These are phyloP conservation scores for Coemansia sp. DNA, from an alignment of 192 early-diverging fungal species.

Conservation along the genomic window DNA sequence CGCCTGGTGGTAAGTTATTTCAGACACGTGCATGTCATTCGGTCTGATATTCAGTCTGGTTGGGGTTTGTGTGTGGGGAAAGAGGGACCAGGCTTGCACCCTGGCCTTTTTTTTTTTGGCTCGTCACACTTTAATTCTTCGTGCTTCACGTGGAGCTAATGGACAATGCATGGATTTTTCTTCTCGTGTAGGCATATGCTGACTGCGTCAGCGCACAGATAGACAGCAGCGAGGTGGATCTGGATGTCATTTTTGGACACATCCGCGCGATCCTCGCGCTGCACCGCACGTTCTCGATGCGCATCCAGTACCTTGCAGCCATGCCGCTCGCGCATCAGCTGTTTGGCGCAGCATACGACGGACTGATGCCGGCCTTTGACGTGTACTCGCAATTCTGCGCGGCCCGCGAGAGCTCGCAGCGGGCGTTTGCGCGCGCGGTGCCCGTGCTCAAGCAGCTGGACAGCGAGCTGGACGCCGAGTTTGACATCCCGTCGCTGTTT, in stretches of 20 bases:
- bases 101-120: too few relatives aligned
- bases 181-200: conserved; percentile 21
- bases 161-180: background rate
- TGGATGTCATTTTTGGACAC: conserved; percentile 20
- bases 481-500: conserved; percentile 40
- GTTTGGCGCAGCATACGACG: conserved; percentile 22
- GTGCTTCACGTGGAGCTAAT: background rate
- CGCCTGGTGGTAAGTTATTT: conserved; percentile 27
- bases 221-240: conserved; percentile 15
- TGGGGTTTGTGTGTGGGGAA: too few relatives aligned
- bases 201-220: conserved; percentile 14
- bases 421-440: conserved; percentile 17
- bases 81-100: too few relatives aligned
- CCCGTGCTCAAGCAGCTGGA: conserved; percentile 16
- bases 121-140: too few relatives aligned
- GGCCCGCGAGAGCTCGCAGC: conserved; percentile 22
- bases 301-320: conserved; percentile 45
- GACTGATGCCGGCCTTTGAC: conserved; percentile 18
- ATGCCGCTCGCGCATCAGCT: conserved; percentile 26
- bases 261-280: conserved; percentile 26
- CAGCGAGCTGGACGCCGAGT: conserved; percentile 15
- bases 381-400: conserved; percentile 43
- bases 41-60: too few relatives aligned
- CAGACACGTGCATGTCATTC: too few relatives aligned
- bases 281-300: conserved; percentile 41